Conservation (phyloP, 805 yeast genomes). For the Dipodascus albidus region DNA sequence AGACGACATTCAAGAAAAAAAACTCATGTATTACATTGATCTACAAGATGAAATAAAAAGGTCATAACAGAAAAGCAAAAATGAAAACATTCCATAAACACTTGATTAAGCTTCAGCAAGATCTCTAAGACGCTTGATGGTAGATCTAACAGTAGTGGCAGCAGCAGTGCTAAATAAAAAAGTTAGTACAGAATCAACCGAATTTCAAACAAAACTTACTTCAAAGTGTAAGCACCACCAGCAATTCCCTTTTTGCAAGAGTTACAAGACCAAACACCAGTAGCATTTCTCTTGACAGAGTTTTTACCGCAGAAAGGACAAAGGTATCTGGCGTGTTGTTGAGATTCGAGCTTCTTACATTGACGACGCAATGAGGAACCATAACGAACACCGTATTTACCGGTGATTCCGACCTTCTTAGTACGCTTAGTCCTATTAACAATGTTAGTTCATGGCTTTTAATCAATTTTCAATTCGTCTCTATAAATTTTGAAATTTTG, state of each 20-base stretch:
- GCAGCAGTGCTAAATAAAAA: conserved; percentile 63
- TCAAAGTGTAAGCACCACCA: conserved; percentile 99
- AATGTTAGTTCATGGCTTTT: neutral
- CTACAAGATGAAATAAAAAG: neutral
- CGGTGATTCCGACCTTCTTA: conserved; percentile 99
- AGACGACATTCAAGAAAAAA: neutral
- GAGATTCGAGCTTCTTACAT: conserved; percentile 97
- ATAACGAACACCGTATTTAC: conserved; percentile 99
- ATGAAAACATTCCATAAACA: conserved; percentile 1
- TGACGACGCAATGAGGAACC: conserved; percentile 99
- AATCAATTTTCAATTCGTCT: neutral
- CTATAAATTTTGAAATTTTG: no score
- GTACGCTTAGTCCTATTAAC: conserved; percentile 93
- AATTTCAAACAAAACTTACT: conserved; percentile 24
- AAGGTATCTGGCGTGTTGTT: conserved; percentile 97
- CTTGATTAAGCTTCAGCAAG: conserved; percentile 88
- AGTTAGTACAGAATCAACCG: neutral
- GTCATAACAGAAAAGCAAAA: neutral
- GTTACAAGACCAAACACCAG: conserved; percentile 98
- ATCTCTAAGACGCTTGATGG: conserved; percentile 99
- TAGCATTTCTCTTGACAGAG: conserved; percentile 92
- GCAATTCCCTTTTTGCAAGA: conserved; percentile 95
- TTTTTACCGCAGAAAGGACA: conserved; percentile 99
- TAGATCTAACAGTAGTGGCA: conserved; percentile 99
- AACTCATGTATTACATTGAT: neutral